A percentile compares a stretch with the other conserved stretches of the same genome.
Evolutionary conservation across 1,139 yeast species (phyloP).

Genomic region (Geotrichum phurueaensis): DNA sequence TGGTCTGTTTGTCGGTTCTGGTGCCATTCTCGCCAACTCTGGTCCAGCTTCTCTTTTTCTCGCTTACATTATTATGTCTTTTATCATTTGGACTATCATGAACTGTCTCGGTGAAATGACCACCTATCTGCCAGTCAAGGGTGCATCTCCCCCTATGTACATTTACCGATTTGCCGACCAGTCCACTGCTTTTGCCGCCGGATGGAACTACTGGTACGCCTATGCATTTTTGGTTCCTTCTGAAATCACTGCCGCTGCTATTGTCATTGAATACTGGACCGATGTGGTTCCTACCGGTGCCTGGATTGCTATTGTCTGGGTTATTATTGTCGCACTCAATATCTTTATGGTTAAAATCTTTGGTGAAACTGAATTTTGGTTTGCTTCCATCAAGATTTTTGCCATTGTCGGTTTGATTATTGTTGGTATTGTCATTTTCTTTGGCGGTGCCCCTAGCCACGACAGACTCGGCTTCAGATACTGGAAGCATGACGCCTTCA

Average conservation of each 20-base stretch:
- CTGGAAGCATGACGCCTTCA: constrained; percentile 74
- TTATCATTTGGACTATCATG: constrained; percentile 51
- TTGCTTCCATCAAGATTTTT: constrained; percentile 60
- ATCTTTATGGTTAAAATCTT: constrained; percentile 59
- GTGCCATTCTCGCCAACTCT: constrained; percentile 48
- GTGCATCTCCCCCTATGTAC: constrained; percentile 29
- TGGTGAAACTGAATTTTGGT: constrained; percentile 67
- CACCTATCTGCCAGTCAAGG: constrained; percentile 45
- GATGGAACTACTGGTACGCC: constrained; percentile 80
- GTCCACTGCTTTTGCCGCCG: constrained; percentile 68
- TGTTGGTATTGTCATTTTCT: constrained; percentile 61
- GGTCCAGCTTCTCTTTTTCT: constrained; percentile 64
- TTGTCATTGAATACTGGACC: constrained; percentile 72
- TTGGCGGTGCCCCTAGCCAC: constrained; percentile 66
- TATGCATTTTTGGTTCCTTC: constrained; percentile 71
- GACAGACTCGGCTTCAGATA: constrained; percentile 61
- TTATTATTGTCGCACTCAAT: constrained; percentile 45
- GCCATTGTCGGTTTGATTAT: constrained; percentile 68
- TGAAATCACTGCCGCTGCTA: constrained; percentile 78
- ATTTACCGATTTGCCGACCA: constrained; percentile 42
- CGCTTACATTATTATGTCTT: constrained; percentile 49
- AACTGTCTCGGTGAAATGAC: constrained; percentile 59
- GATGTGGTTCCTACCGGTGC: constrained; percentile 61
- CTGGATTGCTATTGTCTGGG: constrained; percentile 72
- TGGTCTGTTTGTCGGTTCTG: constrained; percentile 65